Percentiles rank a stretch among this genome's conserved stretches.
Conservation (phyloP, 345 rosid genomes). For the Gossypium sturtianum region DNA sequence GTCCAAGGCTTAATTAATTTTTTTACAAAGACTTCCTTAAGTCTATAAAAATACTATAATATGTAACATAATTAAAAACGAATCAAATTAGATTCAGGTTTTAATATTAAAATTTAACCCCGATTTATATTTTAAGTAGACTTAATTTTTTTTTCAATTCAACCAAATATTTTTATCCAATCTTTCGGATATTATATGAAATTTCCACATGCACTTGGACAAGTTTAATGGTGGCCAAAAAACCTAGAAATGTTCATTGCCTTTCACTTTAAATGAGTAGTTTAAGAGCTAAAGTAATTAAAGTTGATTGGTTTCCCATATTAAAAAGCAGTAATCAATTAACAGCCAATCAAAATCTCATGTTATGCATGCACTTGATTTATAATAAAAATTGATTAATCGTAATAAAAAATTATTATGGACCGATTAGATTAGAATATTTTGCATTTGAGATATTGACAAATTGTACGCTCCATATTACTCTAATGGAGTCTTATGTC, state of each 20-base stretch:
- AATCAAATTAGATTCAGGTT: fast-evolving
- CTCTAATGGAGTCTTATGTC: background rate
- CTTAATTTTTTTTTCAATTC: too few species aligned
- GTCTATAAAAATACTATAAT: too few species aligned
- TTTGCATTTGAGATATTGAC: too few species aligned
- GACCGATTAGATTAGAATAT: background rate
- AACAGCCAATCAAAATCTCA: background rate
- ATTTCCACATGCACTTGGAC: too few species aligned
- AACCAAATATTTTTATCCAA: too few species aligned
- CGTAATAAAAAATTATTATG: background rate
- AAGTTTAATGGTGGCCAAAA: background rate
- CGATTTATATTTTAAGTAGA: too few species aligned
- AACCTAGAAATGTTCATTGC: background rate
- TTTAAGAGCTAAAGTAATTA: background rate
- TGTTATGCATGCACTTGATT: background rate
- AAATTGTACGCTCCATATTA: background rate
- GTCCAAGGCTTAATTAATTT: too few species aligned
- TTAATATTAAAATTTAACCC: too few species aligned
- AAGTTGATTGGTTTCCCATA: background rate
- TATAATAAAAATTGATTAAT: background rate
- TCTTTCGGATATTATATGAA: too few species aligned
- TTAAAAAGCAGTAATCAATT: background rate
- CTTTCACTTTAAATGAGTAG: background rate
- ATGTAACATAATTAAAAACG: too few species aligned
- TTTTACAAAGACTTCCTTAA: too few species aligned